Conservation (phyloP, 2,329 filamentous ascomycete species). For the Arthrobotrys conoides region DNA sequence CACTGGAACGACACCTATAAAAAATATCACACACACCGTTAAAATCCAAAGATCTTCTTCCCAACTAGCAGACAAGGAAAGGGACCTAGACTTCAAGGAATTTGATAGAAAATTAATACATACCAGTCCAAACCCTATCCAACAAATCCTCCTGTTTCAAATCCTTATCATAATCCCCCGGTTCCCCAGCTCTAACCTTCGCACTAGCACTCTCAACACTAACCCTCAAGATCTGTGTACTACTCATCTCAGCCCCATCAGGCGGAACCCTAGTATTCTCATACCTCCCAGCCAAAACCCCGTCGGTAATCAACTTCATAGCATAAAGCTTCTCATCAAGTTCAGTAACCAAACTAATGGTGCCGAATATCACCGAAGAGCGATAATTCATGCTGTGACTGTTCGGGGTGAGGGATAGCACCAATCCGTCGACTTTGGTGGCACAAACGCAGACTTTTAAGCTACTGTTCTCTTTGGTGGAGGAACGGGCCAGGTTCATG, state of each 20-base stretch:
- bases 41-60: not conserved
- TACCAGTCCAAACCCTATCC: conserved; percentile 72
- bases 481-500: conserved; percentile 74
- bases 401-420: conserved; percentile 84
- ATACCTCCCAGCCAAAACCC: conserved; percentile 79
- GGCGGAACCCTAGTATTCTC: conserved; percentile 78
- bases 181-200: conserved; percentile 78
- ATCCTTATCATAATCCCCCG: conserved; percentile 75
- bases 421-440: conserved; percentile 82
- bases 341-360: conserved; percentile 77
- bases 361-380: conserved; percentile 82
- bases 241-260: conserved; percentile 79
- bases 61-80: too few species aligned
- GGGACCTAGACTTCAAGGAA: too few species aligned
- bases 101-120: too few species aligned
- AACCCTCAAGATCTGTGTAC: conserved; percentile 80
- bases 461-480: conserved; percentile 64
- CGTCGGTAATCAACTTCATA: conserved; percentile 83
- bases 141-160: conserved; percentile 70
- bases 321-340: conserved; percentile 81
- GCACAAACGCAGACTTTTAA: conserved; percentile 81
- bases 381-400: conserved; percentile 90
- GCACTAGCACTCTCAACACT: conserved; percentile 79
- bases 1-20: conserved; percentile 73
- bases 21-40: not conserved